Evolutionary conservation across 495 filamentous ascomycete species (phyloP), one percentile per base, ranked within the genome.

Genomic region (Lasiosphaeris hirsuta): DNA sequence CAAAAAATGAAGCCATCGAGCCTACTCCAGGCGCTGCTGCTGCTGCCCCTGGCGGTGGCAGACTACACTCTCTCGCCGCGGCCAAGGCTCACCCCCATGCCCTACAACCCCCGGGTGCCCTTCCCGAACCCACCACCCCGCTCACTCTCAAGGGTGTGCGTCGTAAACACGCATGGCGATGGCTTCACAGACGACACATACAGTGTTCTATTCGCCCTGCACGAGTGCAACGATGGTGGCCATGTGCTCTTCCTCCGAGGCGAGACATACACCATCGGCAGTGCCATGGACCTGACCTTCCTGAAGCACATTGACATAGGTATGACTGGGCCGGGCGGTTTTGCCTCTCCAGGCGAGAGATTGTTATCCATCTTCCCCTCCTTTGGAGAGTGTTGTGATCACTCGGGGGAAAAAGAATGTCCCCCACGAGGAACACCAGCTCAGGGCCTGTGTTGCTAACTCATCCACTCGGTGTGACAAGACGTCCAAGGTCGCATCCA

Each of bases 171-270:
- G 40, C 64, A 73, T 55, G 69, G 69, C 56, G 64, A 73, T 45
- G 64, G 83, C 33, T 71, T 79, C 1, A 69, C 66, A 7, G 85
- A 90, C 54, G 86, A 88, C 56, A 81, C 86, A 10, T 55, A 69
- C 4, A 71, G 79, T 48, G 82, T 90, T 49, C 69, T 88, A 11
- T 60, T 49, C 40, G 19, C 86, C 4, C 64, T 87, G 42, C 73
- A 84, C 38, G 60, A 77, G 19, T 89, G 86, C 69, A 89, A 89
- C 64, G 72, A 85, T 65, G 86, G 85, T 14, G 86, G 85, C 3
- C 82, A 81, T 54, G 82, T 86, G 5, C 76, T 89, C 8, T 88
- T 89, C 60, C 74, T 78, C 17, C 59, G 63, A 43, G 62, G 57
- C 15, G 74, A 69, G 60, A 73, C 74, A 6, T 90, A 88, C 61